These are phyloP conservation scores for Diaporthe nobilis DNA, from an alignment of 2,329 filamentous ascomycete species.

Conservation along the genomic window DNA sequence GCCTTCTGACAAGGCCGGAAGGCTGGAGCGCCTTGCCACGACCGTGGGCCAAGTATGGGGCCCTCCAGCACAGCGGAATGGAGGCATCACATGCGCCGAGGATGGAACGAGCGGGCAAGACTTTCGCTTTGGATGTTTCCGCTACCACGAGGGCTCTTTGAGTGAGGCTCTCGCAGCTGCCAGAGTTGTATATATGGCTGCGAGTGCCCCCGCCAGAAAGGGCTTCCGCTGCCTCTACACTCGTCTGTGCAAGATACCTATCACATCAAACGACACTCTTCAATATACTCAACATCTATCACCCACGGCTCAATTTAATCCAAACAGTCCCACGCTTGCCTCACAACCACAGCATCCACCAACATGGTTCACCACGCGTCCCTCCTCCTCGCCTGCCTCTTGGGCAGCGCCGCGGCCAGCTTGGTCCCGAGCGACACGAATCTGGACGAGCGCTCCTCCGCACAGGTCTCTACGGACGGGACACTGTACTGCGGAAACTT, in stretches of 20 bases:
- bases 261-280: neutral
- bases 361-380: neutral
- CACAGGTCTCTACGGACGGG: constrained; percentile 30
- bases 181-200: neutral
- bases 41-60: neutral
- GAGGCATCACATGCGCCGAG: neutral
- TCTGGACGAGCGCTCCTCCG: neutral
- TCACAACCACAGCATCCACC: neutral
- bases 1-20: neutral
- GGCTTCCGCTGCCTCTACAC: neutral
- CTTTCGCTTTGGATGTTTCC: neutral
- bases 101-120: neutral
- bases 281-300: neutral
- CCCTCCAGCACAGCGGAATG: neutral
- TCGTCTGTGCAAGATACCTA: neutral
- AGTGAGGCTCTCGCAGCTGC: neutral
- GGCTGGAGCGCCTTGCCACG: neutral
- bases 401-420: neutral
- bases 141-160: neutral
- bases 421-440: neutral
- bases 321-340: no score
- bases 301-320: neutral
- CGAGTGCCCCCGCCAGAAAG: neutral
- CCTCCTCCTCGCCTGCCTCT: constrained; percentile 15
- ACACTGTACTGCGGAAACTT: constrained; percentile 36